Conservation (phyloP, 1,139 yeast species). For the Nakaseomyces nivariensis region DNA sequence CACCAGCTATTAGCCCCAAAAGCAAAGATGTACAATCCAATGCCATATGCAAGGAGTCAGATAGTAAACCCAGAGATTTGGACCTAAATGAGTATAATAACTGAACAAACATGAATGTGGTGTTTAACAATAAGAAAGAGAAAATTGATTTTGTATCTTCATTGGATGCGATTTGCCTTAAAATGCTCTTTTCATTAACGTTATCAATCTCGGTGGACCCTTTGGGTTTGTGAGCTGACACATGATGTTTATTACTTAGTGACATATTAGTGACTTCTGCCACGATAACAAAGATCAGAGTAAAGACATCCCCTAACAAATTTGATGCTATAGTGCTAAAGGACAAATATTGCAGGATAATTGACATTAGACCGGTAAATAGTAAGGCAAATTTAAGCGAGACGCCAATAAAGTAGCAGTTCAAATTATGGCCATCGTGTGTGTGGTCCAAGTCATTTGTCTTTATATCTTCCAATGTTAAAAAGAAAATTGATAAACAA, state of each 20-base stretch:
- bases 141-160: constrained; percentile 83
- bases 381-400: constrained; percentile 17
- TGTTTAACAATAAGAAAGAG: constrained; percentile 72
- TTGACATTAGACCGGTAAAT: constrained; percentile 23
- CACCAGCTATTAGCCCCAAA: constrained; percentile 82
- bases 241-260: not conserved
- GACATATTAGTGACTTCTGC: constrained; percentile 9
- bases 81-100: constrained; percentile 84
- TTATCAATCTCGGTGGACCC: constrained; percentile 4
- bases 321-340: constrained; percentile 19
- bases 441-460: constrained; percentile 8
- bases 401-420: constrained; percentile 11
- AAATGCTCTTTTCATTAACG: constrained; percentile 10
- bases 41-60: constrained; percentile 95
- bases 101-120: constrained; percentile 91
- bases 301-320: constrained; percentile 11
- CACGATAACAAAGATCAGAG: constrained; percentile 13
- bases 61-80: constrained; percentile 78
- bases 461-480: constrained; percentile 24
- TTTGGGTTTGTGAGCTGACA: constrained; percentile 7
- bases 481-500: constrained; percentile 17
- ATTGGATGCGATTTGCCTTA: constrained; percentile 42
- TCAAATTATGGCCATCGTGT: constrained; percentile 3
- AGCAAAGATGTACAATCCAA: constrained; percentile 85
- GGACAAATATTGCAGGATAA: constrained; percentile 29